Evolutionary conservation across 495 filamentous ascomycete species (phyloP), one percentile per base, ranked within the genome.

Genomic region (Pyrenula massariospora): DNA sequence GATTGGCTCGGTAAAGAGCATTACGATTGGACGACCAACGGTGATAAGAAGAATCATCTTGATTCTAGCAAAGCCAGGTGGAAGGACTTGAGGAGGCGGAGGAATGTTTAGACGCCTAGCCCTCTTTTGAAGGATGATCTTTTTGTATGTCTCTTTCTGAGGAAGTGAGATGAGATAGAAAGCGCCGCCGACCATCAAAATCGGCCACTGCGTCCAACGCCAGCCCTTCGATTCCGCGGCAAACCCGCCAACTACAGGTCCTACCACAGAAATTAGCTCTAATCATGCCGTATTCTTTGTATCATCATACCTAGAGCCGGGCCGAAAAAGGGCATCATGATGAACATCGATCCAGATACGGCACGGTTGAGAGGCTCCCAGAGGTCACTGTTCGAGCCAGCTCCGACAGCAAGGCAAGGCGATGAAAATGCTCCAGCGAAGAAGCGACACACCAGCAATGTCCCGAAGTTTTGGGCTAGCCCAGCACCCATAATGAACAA

Each of bases 1-100:
- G 56, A 87, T 85, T 2, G 85, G 83, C 61, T 88, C 85, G 0
- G 71, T 78, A 12, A 82, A 31, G 31, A 88, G 69, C 85, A 88
- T 88, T 50, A 76, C 65, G 0, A 85, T 25, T 0, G 85, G 85
- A 2, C 83, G 75, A n/a, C 82, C 23, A 2, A 87, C 65, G 3
- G 79, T 79, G 22, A 80, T 72, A 0, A 78, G 79, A 53, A 81
- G 59, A 25, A 85, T 73, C 23, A 77, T 61, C 42, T 72, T 76
- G 10, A 81, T 21, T 15, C 71, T 69, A 2, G 63, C 65, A 23
- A 58, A 22, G 0, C 65, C 63, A 19, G 73, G 66, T 8, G 70
- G 65, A 0, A 68, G 31, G 15, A 8, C 15, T 60, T 2, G 68
- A 8, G 62, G 24, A 74, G 71, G 1, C 5, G 31, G 31, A 70